A percentile compares a stretch with the other conserved stretches of the same genome.
Conservation (phyloP, 352 stramenopile species). For the Phytophthora cryptogea region DNA sequence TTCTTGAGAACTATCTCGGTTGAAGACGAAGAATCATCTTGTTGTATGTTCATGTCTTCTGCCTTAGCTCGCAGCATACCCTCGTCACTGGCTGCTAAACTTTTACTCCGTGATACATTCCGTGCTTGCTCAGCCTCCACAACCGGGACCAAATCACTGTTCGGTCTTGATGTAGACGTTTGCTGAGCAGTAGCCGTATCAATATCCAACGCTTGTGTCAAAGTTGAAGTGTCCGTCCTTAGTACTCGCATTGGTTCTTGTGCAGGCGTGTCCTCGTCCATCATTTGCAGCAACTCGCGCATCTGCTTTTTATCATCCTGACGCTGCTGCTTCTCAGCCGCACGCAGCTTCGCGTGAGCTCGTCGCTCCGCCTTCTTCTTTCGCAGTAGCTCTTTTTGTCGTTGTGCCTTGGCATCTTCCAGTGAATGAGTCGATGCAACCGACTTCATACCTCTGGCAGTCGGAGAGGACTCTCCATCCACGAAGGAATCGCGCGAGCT, state of each 20-base stretch:
- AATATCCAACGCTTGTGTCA: conserved; percentile 1
- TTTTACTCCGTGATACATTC: not conserved
- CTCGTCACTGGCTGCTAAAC: not conserved
- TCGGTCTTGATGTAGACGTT: not conserved
- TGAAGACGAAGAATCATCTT: not conserved
- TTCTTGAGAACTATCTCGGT: conserved; percentile 22
- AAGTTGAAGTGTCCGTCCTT: conserved; percentile 3
- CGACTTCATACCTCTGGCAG: conserved; percentile 3
- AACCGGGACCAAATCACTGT: not conserved
- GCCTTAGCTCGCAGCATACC: not conserved
- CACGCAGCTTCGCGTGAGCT: conserved; percentile 46
- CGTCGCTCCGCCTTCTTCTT: conserved; percentile 61
- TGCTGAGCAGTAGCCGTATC: not conserved
- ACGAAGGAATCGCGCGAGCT: conserved; percentile 1
- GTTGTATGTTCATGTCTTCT: not conserved
- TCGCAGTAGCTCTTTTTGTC: conserved; percentile 48
- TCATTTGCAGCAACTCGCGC: conserved; percentile 15
- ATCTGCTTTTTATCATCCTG: conserved; percentile 29
- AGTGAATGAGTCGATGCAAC: conserved; percentile 12
- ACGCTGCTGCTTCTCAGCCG: conserved; percentile 25
- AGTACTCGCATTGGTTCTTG: not conserved
- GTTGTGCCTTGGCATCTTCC: conserved; percentile 32
- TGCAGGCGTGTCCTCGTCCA: conserved; percentile 14
- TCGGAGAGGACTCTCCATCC: conserved; percentile 7
- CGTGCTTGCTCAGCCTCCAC: not conserved